phyloP scores from a whole-genome alignment of 176 grass and related monocot species.

The Oryza coarctata region DNA sequence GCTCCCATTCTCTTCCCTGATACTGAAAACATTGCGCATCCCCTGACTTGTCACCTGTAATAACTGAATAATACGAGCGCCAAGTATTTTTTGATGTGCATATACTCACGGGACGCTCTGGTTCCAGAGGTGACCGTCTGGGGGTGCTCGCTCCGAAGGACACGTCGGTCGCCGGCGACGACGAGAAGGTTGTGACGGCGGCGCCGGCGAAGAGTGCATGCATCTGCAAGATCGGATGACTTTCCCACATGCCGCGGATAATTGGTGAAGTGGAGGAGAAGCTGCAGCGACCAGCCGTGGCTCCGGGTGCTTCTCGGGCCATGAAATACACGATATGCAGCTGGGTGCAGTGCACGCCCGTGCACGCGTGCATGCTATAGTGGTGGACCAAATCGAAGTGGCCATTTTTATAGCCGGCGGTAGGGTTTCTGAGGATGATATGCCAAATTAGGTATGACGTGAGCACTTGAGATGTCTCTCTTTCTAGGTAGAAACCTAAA shows the following conservation, averaged over 20 bases:
- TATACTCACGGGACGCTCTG: conserved; percentile 60
- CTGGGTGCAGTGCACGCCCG: conserved; percentile 1
- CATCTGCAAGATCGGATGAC: conserved; percentile 11
- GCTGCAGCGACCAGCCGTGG: conserved; percentile 9
- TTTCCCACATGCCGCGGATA: conserved; percentile 25
- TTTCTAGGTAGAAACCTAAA: neutral
- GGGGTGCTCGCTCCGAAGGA: conserved; percentile 8
- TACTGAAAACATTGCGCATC: conserved; percentile 28
- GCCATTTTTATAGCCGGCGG: neutral
- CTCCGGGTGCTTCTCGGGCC: conserved; percentile 23
- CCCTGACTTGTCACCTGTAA: neutral
- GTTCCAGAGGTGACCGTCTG: conserved; percentile 38
- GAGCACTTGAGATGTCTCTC: neutral
- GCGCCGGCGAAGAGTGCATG: conserved; percentile 19
- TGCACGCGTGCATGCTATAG: neutral
- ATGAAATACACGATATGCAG: conserved; percentile 31
- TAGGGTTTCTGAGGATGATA: conserved; percentile 23
- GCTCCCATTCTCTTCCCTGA: conserved; percentile 1
- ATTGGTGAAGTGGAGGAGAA: conserved; percentile 24
- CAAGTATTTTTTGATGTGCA: neutral
- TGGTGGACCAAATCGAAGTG: conserved; percentile 27
- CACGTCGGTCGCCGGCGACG: neutral
- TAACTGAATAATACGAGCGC: neutral
- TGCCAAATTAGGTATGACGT: conserved; percentile 3
- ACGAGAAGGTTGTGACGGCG: conserved; percentile 24